A percentile compares a stretch with the other conserved stretches of the same genome.
Evolutionary conservation across 345 rosid species (phyloP).

Genomic region (Eucalyptus cladocalyx): DNA sequence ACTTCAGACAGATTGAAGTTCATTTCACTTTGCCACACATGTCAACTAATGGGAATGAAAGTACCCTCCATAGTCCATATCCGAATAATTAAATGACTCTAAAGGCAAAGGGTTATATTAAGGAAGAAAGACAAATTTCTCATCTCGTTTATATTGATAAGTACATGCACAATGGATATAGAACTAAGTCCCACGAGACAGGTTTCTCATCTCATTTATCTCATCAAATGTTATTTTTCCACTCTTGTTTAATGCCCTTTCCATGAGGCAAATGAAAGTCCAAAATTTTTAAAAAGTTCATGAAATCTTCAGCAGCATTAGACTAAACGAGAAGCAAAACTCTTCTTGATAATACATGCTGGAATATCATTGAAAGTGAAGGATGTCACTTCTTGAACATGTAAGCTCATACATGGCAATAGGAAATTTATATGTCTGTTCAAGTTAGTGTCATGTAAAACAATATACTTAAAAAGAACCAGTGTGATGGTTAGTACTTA

Average conservation of each 20-base stretch:
- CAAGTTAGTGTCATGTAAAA: not conserved
- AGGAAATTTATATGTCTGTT: not conserved
- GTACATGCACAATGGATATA: not conserved
- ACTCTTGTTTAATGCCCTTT: not conserved
- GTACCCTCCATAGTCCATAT: not conserved
- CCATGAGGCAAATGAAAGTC: not conserved
- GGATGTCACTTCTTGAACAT: not conserved
- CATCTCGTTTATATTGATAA: not conserved
- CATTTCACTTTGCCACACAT: not conserved
- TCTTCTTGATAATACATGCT: not conserved
- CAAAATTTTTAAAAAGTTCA: not conserved
- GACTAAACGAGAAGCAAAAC: not conserved
- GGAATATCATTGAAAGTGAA: not conserved
- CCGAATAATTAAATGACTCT: not conserved
- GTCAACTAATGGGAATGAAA: not conserved
- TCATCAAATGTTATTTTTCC: not conserved
- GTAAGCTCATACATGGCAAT: not conserved
- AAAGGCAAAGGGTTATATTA: not conserved
- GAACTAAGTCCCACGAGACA: not conserved
- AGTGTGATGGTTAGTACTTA: conserved; percentile 5
- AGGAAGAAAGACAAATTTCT: not conserved
- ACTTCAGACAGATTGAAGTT: not conserved
- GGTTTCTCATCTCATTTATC: not conserved
- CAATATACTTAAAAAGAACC: not conserved
- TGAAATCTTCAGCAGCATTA: not conserved